A percentile compares a stretch with the other conserved stretches of the same genome.
Conservation (phyloP, 805 yeast genomes). For the Saturnispora sanitii region DNA sequence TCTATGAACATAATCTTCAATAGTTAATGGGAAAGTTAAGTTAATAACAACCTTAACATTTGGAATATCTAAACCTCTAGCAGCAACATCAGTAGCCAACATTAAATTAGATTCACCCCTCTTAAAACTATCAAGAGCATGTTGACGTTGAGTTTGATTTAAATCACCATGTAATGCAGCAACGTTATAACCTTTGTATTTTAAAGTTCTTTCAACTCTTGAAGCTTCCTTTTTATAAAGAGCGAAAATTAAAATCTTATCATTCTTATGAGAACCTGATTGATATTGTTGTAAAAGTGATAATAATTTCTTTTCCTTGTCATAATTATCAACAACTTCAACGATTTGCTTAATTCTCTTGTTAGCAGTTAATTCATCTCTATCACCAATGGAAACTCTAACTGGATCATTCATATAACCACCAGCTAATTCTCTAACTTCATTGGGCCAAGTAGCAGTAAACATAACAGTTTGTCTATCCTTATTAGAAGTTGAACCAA, state of each 20-base stretch:
- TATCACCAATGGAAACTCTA: constrained; percentile 85
- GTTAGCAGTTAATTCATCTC: constrained; percentile 91
- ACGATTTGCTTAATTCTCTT: constrained; percentile 89
- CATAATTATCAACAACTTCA: constrained; percentile 77
- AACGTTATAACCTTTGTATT: constrained; percentile 64
- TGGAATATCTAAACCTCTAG: constrained; percentile 96
- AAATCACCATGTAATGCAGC: constrained; percentile 97
- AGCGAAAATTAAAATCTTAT: constrained; percentile 85
- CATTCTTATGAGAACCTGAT: constrained; percentile 51
- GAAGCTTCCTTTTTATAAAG: constrained; percentile 94
- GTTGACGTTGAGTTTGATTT: constrained; percentile 84
- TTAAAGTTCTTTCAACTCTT: constrained; percentile 70
- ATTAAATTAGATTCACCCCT: constrained; percentile 63
- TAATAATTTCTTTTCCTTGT: constrained; percentile 68
- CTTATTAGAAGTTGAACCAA: constrained; percentile 41
- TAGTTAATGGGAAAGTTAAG: constrained; percentile 88
- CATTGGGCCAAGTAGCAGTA: constrained; percentile 99
- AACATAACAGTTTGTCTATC: constrained; percentile 92
- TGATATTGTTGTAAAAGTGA: constrained; percentile 68
- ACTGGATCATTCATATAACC: constrained; percentile 80
- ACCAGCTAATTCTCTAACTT: constrained; percentile 85
- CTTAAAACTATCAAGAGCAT: constrained; percentile 79
- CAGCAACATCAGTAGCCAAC: constrained; percentile 97
- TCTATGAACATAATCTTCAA: constrained; percentile 90
- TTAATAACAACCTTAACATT: constrained; percentile 94